Evolutionary conservation across 2,329 filamentous ascomycete genomes (phyloP), one percentile per base, ranked within the genome.

Genomic region (Diaporthe caulivora): DNA sequence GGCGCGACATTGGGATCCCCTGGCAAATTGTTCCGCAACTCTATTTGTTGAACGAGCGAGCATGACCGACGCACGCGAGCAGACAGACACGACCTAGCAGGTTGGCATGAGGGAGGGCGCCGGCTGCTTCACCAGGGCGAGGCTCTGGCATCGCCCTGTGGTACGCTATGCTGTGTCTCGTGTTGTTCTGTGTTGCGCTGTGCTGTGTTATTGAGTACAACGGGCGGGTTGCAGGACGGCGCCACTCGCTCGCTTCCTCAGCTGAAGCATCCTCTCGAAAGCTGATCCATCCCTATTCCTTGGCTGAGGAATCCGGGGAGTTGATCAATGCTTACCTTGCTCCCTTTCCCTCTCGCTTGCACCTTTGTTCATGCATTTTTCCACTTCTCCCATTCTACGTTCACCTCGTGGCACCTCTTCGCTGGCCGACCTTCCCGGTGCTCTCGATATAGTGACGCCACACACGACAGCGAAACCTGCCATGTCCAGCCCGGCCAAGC

Each of bases 231-330:
- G 62, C 62, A 67, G 62, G 47, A 67, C 31, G 62, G 62, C 40
- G 62, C 62, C 62, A 67, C 62, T 40, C 31, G 34, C 62, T 40
- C 31, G 34, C 47, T 67, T 13, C 44, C 47, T 40, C 62, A 67
- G 62, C 62, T 67, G 62, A 67, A 40, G 44, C 62, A 53, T 40
- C 62, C 47, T 53, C 47, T 67, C 31, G 62, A 67, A 53, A 40
- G 37, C n/a, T 26, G 44, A 53, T 40, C 62, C 62, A 51, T 67
- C 62, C 62, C 62, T 67, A 67, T 67, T 67, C 47, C 62, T 67
- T 67, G 62, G 62, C 62, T 67, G 62, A 67, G 62, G 62, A 67
- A 67, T 53, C 62, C 62, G 31, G 62, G 47, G 47, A 67, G 31
- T 53, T 67, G 62, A 67, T 53, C 62, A 67, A 67, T 67, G 62